A percentile compares a stretch with the other conserved stretches of the same genome.
phyloP scores from a whole-genome alignment of 768 basidiomycete species.

The Russula griseocarnosa region DNA sequence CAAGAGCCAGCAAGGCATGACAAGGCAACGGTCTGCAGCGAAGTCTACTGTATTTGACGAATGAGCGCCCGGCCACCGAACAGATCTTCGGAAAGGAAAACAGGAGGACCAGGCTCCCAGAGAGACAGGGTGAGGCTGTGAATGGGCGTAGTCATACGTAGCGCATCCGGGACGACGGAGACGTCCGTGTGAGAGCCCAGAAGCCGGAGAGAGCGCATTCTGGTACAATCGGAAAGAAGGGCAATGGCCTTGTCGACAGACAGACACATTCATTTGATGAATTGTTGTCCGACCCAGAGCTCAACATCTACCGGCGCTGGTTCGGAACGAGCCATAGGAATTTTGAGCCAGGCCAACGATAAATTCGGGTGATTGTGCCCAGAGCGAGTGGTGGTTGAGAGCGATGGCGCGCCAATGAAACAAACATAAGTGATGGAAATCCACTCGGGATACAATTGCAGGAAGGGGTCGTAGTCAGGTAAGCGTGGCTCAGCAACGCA shows the following conservation, averaged over 20 bases:
- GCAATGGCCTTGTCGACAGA: slow-evolving; percentile 14
- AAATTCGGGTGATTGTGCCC: slow-evolving; percentile 16
- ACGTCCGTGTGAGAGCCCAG: slow-evolving; percentile 11
- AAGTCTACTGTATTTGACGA: slow-evolving; percentile 15
- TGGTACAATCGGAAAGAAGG: slow-evolving; percentile 16
- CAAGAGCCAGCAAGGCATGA: slow-evolving; percentile 15
- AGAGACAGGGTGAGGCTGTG: slow-evolving; percentile 16
- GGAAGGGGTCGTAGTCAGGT: background rate
- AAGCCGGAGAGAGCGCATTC: slow-evolving; percentile 17
- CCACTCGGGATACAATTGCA: slow-evolving; percentile 17
- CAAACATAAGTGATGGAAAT: slow-evolving; percentile 22
- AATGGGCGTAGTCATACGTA: slow-evolving; percentile 7
- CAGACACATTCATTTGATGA: slow-evolving; percentile 1
- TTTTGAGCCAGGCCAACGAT: slow-evolving; percentile 13
- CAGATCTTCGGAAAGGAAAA: slow-evolving; percentile 10
- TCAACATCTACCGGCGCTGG: slow-evolving; percentile 16
- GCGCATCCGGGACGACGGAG: slow-evolving; percentile 5
- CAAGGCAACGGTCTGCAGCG: slow-evolving; percentile 7
- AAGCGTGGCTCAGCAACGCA: slow-evolving; percentile 7
- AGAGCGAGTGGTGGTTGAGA: slow-evolving; percentile 18
- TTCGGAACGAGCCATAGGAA: slow-evolving; percentile 13
- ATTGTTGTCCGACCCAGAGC: slow-evolving; percentile 8
- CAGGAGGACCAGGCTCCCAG: slow-evolving; percentile 13
- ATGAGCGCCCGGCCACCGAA: slow-evolving; percentile 21
- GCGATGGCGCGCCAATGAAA: slow-evolving; percentile 18